These are phyloP conservation scores for Scedosporium dehoogii DNA, from an alignment of 2,329 filamentous ascomycete genomes.

Conservation along the genomic window DNA sequence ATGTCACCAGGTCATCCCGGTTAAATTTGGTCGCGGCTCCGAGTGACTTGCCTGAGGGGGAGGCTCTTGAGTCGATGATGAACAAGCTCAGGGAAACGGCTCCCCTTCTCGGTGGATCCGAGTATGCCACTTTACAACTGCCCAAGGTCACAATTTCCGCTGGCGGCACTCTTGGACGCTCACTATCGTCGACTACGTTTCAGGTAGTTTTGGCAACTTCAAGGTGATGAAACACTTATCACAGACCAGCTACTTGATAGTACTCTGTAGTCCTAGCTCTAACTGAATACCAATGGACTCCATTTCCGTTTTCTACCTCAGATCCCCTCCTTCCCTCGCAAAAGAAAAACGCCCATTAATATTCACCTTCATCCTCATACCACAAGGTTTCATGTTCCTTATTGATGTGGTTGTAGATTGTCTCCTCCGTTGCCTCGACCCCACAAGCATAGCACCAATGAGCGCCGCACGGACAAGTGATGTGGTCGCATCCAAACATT, in stretches of 20 bases:
- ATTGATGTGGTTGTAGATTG: slow-evolving; percentile 28
- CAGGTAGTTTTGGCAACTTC: neutral
- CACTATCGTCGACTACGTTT: neutral
- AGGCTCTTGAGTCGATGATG: no score
- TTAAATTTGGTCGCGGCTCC: no score
- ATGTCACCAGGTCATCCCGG: no score
- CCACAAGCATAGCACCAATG: slow-evolving; percentile 33
- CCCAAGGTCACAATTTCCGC: neutral
- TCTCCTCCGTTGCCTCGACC: slow-evolving; percentile 11
- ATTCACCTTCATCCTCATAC: slow-evolving; percentile 12
- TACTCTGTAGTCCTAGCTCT: no score
- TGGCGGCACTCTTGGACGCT: neutral
- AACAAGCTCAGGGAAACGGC: no score
- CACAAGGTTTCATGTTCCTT: slow-evolving; percentile 21
- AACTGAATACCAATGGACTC: no score
- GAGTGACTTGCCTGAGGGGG: no score
- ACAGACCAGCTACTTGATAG: neutral
- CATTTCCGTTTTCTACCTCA: no score
- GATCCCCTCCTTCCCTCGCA: neutral
- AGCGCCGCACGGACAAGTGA: slow-evolving; percentile 22
- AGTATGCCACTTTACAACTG: no score
- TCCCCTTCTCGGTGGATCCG: no score
- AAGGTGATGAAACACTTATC: neutral
- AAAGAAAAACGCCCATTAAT: neutral
- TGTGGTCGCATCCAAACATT: slow-evolving; percentile 28